These are phyloP conservation scores for Hippophae rhamnoides DNA, from an alignment of 306 rosid genomes.

Conservation along the genomic window DNA sequence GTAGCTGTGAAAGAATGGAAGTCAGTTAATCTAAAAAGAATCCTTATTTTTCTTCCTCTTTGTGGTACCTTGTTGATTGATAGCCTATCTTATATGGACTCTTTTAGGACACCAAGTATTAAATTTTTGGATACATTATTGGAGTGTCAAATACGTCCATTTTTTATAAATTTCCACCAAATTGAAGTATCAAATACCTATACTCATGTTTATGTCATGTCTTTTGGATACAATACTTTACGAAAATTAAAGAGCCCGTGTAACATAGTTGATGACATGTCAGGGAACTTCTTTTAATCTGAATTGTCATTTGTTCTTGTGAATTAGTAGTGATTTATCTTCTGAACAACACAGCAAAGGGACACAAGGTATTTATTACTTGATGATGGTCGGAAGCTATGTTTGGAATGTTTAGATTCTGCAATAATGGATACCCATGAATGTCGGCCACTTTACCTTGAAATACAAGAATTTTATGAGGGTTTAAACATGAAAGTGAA, in stretches of 20 bases:
- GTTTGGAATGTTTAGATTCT: conserved; percentile 94
- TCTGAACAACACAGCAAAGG: conserved; percentile 58
- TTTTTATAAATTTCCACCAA: too few relatives aligned
- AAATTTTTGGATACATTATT: too few relatives aligned
- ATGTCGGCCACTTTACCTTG: conserved; percentile 95
- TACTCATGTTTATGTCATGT: too few relatives aligned
- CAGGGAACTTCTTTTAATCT: not conserved
- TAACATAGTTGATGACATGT: not conserved
- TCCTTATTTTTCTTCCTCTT: too few relatives aligned
- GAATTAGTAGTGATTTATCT: conserved; percentile 20
- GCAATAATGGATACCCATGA: conserved; percentile 93
- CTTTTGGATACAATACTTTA: too few relatives aligned
- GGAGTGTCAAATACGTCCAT: too few relatives aligned
- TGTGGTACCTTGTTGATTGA: too few relatives aligned
- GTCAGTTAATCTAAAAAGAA: conserved; percentile 27
- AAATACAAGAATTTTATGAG: conserved; percentile 91
- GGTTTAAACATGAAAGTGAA: conserved; percentile 91
- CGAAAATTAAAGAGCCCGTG: not conserved
- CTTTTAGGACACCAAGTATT: too few relatives aligned
- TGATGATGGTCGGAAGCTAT: conserved; percentile 90
- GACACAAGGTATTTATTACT: conserved; percentile 72
- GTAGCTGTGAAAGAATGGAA: conserved; percentile 99
- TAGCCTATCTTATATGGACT: too few relatives aligned
- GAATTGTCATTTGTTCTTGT: not conserved
- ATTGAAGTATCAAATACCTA: too few relatives aligned